These are phyloP conservation scores for Helicocarpus griseus DNA, from an alignment of 2,329 filamentous ascomycete genomes.

Conservation along the genomic window DNA sequence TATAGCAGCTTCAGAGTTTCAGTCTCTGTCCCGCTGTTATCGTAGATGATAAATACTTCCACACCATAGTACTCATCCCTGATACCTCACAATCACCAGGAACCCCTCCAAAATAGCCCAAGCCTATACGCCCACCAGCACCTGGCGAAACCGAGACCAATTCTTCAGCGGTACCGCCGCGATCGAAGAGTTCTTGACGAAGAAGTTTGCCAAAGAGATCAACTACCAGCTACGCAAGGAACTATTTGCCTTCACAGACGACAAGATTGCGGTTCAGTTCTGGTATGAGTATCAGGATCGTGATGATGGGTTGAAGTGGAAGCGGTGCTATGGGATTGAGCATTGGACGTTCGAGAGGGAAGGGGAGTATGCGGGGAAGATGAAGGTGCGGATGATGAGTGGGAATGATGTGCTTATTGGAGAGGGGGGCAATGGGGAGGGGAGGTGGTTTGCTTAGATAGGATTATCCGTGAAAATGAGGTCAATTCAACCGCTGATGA, in stretches of 20 bases:
- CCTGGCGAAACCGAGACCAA: slow-evolving; percentile 68
- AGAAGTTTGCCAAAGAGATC: slow-evolving; percentile 65
- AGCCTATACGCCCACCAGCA: slow-evolving; percentile 64
- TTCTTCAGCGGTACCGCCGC: slow-evolving; percentile 61
- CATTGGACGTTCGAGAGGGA: slow-evolving; percentile 39
- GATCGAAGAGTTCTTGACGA: slow-evolving; percentile 58
- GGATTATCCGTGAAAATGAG: slow-evolving; percentile 29
- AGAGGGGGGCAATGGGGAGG: slow-evolving; percentile 31
- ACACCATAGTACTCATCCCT: background rate
- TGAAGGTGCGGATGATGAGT: slow-evolving; percentile 40
- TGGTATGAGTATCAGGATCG: slow-evolving; percentile 76
- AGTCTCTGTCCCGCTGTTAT: no score
- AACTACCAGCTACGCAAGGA: slow-evolving; percentile 72
- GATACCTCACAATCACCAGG: slow-evolving; percentile 33
- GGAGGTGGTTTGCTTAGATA: slow-evolving; percentile 37
- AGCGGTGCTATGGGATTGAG: slow-evolving; percentile 70
- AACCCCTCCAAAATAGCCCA: slow-evolving; percentile 56
- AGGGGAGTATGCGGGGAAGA: slow-evolving; percentile 31
- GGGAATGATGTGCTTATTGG: slow-evolving; percentile 38
- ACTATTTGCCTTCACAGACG: slow-evolving; percentile 63
- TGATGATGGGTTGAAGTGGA: slow-evolving; percentile 59
- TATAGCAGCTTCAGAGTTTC: no score
- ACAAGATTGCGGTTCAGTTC: slow-evolving; percentile 80
- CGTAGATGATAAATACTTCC: no score
- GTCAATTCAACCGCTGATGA: background rate